Evolutionary conservation across 1,284 basidiomycete genomes (phyloP), one percentile per base, ranked within the genome.

Genomic region (Hypsizygus ulmarius): DNA sequence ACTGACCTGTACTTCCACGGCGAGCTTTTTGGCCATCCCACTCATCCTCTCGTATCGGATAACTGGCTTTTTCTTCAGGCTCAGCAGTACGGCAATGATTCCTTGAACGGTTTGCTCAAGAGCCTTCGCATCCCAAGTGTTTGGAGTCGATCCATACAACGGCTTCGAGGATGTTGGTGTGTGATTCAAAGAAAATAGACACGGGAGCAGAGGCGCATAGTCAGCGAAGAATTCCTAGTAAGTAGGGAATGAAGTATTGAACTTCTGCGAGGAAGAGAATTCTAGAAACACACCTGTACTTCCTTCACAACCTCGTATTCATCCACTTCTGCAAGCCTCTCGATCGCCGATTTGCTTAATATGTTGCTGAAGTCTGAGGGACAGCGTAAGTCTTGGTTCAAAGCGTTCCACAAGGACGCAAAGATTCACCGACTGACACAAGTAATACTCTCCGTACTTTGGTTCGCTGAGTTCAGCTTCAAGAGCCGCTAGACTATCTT

Each of bases 31-130:
- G 1, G 95, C 95, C 77, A 97, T 89, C 0, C 77, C 70, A 52
- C 91, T 94, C 87, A 95, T 97, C 62, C 82, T 84, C 67, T 99
- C 96, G 68, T 96, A 99, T 5, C 97, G 82, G 48, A 99, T 92
- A 15, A 92, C 68, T 1, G 95, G 95, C 60, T 90, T 92, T 77
- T 99, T 99, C 78, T 93, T 98, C 56, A 99, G 72, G 61, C 94
- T 97, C 28, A 99, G 78, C 34, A 99, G 75, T 3, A 96, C 84
- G 1, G 95, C 88, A 0, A 82, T 75, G n/a, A 99, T 79, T 3
- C 93, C 91, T 60, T 91, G 82, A 10, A 92, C 80, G 32, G 90
- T 81, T 19, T 82, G 78, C 46, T 92, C 81, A 18, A 99, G 76
- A 6, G 92, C 90, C 27, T 79, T 76, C 12, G 81, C 73, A 60